Evolutionary conservation across 148 eudicot species (phyloP), one percentile per base, ranked within the genome.

Genomic region (Vaccinium vitisidaea): DNA sequence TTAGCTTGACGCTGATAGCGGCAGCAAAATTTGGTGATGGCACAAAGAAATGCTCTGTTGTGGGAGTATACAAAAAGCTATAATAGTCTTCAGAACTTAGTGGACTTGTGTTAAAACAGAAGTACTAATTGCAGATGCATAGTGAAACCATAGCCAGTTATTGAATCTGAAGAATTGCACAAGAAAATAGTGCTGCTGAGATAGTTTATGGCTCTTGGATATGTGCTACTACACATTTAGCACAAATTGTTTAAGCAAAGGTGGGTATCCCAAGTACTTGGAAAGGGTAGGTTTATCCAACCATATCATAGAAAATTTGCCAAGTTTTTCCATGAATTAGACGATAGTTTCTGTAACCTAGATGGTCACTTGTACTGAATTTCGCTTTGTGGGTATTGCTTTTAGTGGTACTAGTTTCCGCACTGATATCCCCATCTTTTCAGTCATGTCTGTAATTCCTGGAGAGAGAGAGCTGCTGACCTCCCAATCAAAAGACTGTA

Each of bases 401-500:
- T 70, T 82, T 16, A 82, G 0, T 6, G 61, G 78, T 9, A 82
- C 49, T 82, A 69, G 49, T 27, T 69, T 82, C 48, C 63, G 8
- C 58, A 82, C 6, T 15, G 46, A 6, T 32, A 70, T 25, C 11
- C 84, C 84, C 48, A 52, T 5, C 52, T 71, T 80, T 80, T 80
- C 83, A 15, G 46, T 43, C 83, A 63, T 81, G 75, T 81, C 83
- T 3, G 50, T 65, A 15, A 23, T 48, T n/a, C 8, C 77, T 70
- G 65, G 49, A 69, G 39, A n/a, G 10, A 3, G 59, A 23, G 43
- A 27, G 23, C 61, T 23, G 19, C 19, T 6, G 13, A 82, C 77
- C 48, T 52, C 59, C 63, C 84, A 82, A n/a, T 83, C 79, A 74
- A 83, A 83, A 52, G 69, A 54, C 32, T 74, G 79, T 21, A 73